Evolutionary conservation across 768 basidiomycete species (phyloP), one percentile per base, ranked within the genome.

Genomic region (Chiua virens): DNA sequence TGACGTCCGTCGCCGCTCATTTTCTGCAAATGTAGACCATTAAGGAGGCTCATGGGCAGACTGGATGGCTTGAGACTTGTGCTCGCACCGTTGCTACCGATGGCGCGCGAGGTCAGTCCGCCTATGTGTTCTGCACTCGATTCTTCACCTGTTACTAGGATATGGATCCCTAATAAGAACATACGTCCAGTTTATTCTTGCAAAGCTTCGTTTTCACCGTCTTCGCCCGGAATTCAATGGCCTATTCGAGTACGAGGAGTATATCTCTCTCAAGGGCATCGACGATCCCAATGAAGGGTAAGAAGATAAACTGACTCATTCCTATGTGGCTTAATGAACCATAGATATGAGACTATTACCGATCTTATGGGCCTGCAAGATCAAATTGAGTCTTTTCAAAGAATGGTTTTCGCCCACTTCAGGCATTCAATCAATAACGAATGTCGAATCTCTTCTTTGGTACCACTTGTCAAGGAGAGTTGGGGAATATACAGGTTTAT

Each of bases 231-330:
- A 98, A 68, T 99, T 99, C 75, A 98, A 98, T 70, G 97, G 97
- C 22, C 73, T 99, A 7, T 99, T 99, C 65, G 97, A 99, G 71
- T 99, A 99, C 61, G 95, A 98, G 65, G 97, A 99, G 71, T 99
- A 99, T 66, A 85, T 99, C 57, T 92, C 92, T 21, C 74, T 99
- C 63, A 96, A 97, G 71, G 93, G 92, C 21, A 97, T 98, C 55
- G 93, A 98, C 66, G 94, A 99, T 75, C 97, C 97, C 9, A 98
- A 98, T 67, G 96, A 99, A 76, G 97, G 97, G 96, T 97, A 68
- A 55, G 86, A 45, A 49, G 23, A 42, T 39, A 44, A 45, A 45
- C 47, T 27, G 27, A 47, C 18, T n/a, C 17, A 45, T 21, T 43
- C 34, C 10, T 44, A 55, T 42, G 45, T 34, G 18, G 42, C 52